phyloP scores from a whole-genome alignment of 1,139 yeast species.

The Lodderomyces metapsilosis region DNA sequence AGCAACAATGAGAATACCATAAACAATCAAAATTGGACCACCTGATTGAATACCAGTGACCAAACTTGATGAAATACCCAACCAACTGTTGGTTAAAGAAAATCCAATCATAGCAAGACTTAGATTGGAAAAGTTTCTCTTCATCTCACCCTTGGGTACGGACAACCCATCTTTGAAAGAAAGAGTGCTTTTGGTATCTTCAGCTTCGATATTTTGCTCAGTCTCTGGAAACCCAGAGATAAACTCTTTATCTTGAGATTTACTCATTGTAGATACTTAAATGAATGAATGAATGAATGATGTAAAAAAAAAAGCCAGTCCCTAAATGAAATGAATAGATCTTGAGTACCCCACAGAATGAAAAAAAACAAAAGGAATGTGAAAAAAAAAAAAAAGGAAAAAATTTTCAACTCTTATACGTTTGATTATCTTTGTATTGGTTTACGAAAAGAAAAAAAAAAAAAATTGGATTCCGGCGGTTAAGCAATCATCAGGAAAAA shows the following conservation, averaged over 20 bases:
- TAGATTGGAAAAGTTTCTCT: conserved; percentile 51
- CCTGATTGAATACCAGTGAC: conserved; percentile 64
- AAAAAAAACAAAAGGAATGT: background rate
- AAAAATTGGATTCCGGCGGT: background rate
- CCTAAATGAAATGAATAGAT: background rate
- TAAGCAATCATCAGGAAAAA: background rate
- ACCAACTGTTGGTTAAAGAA: conserved; percentile 70
- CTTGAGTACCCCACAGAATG: background rate
- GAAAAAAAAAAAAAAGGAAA: no score
- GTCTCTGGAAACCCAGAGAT: conserved; percentile 6
- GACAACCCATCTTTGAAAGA: conserved; percentile 4
- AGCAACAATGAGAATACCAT: conserved; percentile 66
- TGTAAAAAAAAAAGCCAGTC: background rate
- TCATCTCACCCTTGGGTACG: conserved; percentile 30
- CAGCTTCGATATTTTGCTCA: conserved; percentile 8
- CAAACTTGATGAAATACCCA: conserved; percentile 52
- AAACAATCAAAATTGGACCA: conserved; percentile 66
- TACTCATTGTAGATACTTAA: conserved; percentile 1
- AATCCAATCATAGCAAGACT: conserved; percentile 66
- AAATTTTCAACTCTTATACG: background rate
- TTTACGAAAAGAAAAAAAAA: background rate
- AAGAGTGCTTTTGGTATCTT: conserved; percentile 1
- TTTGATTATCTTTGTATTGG: background rate
- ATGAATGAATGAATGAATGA: no score
- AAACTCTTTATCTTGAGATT: background rate